These are phyloP conservation scores for Diaporthe citriasiana DNA, from an alignment of 2,329 filamentous ascomycete species.

Conservation along the genomic window DNA sequence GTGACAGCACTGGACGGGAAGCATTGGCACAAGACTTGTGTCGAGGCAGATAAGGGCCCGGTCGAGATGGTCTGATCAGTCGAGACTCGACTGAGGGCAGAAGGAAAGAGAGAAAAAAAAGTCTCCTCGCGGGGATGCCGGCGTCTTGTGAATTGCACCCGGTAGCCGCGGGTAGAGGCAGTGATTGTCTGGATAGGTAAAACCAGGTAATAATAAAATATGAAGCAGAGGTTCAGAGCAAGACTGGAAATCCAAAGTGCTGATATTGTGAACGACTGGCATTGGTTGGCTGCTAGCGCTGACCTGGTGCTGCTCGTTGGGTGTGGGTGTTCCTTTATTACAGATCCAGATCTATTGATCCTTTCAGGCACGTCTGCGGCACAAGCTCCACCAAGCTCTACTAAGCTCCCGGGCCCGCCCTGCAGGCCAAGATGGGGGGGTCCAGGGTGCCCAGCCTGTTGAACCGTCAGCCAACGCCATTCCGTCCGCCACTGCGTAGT, in stretches of 20 bases:
- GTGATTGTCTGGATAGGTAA: not conserved
- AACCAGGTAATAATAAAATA: not conserved
- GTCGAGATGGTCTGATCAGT: not conserved
- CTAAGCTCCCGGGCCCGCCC: constrained; percentile 18
- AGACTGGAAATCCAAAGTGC: not conserved
- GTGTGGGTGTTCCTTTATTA: not conserved
- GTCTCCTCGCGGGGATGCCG: not conserved
- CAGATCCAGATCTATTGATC: constrained; percentile 4
- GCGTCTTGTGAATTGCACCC: not conserved
- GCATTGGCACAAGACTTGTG: not conserved
- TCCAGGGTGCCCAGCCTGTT: not conserved
- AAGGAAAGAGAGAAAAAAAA: not conserved
- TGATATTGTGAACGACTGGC: not conserved
- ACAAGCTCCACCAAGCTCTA: constrained; percentile 4
- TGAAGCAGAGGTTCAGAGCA: not conserved
- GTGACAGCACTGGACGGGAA: not conserved
- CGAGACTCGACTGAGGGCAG: not conserved
- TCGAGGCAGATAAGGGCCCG: not conserved
- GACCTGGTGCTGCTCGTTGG: not conserved
- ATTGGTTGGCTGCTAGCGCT: constrained; percentile 22
- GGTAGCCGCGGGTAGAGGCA: not conserved
- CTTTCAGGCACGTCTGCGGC: constrained; percentile 26
- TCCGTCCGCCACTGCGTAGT: too few relatives aligned
- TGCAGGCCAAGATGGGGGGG: constrained; percentile 26
- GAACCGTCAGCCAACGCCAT: not conserved